Evolutionary conservation across 2,329 filamentous ascomycete genomes (phyloP).

Genomic region (Fusarium transvaalense): DNA sequence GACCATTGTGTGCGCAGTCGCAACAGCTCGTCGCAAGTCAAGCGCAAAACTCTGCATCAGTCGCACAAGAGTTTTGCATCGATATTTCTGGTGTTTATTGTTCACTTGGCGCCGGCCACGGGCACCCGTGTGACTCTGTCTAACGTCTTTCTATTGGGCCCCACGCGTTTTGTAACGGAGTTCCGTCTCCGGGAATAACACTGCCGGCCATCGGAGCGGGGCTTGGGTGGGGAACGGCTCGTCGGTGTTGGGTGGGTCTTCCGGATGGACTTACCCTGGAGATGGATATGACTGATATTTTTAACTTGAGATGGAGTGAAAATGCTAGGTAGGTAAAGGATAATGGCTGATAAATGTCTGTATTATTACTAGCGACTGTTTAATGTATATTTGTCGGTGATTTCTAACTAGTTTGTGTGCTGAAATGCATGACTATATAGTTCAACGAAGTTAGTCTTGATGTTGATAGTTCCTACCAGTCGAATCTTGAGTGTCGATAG

Average conservation of each 20-base stretch:
- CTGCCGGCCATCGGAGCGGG: conserved; percentile 44
- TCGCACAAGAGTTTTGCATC: neutral
- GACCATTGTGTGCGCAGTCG: neutral
- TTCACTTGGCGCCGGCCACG: conserved; percentile 12
- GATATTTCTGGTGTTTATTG: conserved; percentile 35
- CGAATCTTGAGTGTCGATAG: too few relatives aligned
- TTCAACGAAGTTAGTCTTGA: too few relatives aligned
- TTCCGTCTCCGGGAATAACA: conserved; percentile 27
- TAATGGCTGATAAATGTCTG: neutral
- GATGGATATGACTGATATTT: neutral
- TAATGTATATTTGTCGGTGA: rapidly evolving
- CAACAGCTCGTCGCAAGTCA: neutral
- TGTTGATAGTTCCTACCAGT: too few relatives aligned
- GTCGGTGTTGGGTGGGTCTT: conserved; percentile 17
- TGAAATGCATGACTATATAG: too few relatives aligned
- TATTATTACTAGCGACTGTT: neutral
- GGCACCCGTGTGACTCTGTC: conserved; percentile 31
- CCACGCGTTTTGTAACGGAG: conserved; percentile 10
- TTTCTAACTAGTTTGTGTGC: too few relatives aligned
- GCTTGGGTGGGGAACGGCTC: conserved; percentile 4
- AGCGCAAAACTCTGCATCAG: neutral
- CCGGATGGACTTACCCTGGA: conserved; percentile 27
- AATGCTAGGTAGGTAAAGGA: neutral
- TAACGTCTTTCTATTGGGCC: conserved; percentile 26
- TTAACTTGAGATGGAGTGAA: neutral